A percentile compares a stretch with the other conserved stretches of the same genome.
These are phyloP conservation scores for Apostasia shenzhenica DNA, from an alignment of 106 monocot species.

Conservation along the genomic window DNA sequence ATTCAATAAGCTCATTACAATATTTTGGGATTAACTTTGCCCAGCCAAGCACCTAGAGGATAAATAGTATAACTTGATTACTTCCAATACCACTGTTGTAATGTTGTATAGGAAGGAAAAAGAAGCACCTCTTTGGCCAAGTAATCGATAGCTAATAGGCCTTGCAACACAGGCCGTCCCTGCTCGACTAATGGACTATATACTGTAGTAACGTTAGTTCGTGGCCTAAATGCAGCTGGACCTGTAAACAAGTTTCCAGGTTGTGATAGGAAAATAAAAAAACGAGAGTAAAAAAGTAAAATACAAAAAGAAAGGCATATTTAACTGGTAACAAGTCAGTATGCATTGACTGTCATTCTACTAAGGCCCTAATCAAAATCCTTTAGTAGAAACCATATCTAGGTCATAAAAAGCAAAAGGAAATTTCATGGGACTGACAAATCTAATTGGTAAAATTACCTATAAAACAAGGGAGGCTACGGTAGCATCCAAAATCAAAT, in stretches of 20 bases:
- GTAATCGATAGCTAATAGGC: conserved; percentile 80
- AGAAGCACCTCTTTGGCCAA: conserved; percentile 81
- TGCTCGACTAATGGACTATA: conserved; percentile 64
- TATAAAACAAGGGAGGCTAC: too few species aligned
- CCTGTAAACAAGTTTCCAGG: conserved; percentile 32
- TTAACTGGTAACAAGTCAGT: too few species aligned
- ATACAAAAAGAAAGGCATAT: not conserved
- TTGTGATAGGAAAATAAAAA: not conserved
- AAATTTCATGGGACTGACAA: too few species aligned
- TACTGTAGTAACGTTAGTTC: conserved; percentile 43
- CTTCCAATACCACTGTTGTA: not conserved
- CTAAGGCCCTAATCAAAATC: too few species aligned
- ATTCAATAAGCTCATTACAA: conserved; percentile 84
- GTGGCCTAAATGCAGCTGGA: conserved; percentile 93
- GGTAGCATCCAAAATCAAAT: too few species aligned
- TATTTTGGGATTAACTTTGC: conserved; percentile 94
- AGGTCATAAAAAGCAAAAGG: too few species aligned
- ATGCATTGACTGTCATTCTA: too few species aligned
- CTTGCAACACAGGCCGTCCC: conserved; percentile 93
- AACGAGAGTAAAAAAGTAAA: not conserved
- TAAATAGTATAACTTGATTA: conserved; percentile 5
- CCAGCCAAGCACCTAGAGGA: conserved; percentile 80
- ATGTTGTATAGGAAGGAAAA: not conserved
- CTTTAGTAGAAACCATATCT: too few species aligned
- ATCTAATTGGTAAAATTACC: too few species aligned